phyloP scores from a whole-genome alignment of 1,139 yeast genomes.

The Pneumocystis jirovecii region DNA sequence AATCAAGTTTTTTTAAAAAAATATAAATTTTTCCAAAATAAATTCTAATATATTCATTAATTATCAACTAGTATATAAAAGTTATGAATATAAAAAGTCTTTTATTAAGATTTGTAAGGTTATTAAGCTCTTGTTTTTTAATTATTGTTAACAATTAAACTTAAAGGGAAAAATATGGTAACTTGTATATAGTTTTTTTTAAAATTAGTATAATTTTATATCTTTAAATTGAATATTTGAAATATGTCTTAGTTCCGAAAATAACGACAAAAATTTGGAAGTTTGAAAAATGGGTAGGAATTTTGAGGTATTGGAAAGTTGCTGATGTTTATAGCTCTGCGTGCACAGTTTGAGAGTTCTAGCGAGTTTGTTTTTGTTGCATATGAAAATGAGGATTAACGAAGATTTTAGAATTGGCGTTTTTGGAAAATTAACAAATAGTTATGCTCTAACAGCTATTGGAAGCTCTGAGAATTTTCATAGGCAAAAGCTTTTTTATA shows the following conservation, averaged over 20 bases:
- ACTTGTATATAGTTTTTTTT: too few species aligned
- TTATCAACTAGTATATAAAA: neutral
- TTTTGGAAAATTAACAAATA: slow-evolving; percentile 87
- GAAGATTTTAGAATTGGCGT: slow-evolving; percentile 55
- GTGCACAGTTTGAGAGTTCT: slow-evolving; percentile 81
- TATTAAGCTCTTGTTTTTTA: neutral
- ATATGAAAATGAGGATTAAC: neutral
- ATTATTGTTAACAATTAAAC: too few species aligned
- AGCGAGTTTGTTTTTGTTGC: slow-evolving; percentile 40
- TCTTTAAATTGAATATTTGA: too few species aligned
- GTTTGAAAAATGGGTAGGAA: neutral
- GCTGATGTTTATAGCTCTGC: slow-evolving; percentile 33
- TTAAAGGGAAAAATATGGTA: neutral
- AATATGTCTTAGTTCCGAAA: too few species aligned
- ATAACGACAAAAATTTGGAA: neutral
- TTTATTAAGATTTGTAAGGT: too few species aligned
- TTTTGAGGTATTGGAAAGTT: neutral
- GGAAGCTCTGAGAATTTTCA: slow-evolving; percentile 98
- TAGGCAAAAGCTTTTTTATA: slow-evolving; percentile 19
- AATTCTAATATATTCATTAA: too few species aligned
- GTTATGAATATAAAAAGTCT: too few species aligned
- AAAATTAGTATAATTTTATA: too few species aligned
- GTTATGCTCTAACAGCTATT: slow-evolving; percentile 89
- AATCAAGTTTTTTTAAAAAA: too few species aligned
- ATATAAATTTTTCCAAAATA: too few species aligned